A percentile compares a stretch with the other conserved stretches of the same genome.
Conservation (phyloP, 345 rosid species). For the Citropsis articulata region DNA sequence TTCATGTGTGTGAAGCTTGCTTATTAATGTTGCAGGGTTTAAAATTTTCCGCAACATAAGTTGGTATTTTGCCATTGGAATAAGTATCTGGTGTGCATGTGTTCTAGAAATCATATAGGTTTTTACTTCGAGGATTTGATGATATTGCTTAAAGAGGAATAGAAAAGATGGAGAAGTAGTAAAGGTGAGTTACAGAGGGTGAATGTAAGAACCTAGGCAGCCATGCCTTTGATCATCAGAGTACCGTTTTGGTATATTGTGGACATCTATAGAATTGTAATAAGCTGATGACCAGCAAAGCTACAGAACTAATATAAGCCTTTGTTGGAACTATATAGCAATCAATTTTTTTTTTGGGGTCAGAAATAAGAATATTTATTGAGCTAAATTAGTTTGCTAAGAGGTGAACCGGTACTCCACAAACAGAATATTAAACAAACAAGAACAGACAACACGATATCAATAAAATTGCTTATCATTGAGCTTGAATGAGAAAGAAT, state of each 20-base stretch:
- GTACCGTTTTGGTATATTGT: neutral
- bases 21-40: neutral
- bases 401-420: neutral
- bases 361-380: neutral
- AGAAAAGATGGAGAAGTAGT: neutral
- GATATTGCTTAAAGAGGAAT: neutral
- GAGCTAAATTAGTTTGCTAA: neutral
- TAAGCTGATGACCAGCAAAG: neutral
- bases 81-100: neutral
- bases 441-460: neutral
- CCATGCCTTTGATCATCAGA: neutral
- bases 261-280: neutral
- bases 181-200: neutral
- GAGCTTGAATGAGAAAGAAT: neutral
- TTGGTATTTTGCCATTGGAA: neutral
- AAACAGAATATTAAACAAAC: neutral
- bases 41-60: neutral
- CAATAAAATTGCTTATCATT: neutral
- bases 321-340: neutral
- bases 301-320: neutral
- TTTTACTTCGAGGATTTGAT: neutral
- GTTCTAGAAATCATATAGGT: neutral
- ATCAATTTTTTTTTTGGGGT: neutral
- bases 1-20: neutral
- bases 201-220: neutral